A percentile compares a stretch with the other conserved stretches of the same genome.
Evolutionary conservation across 2,329 filamentous ascomycete genomes (phyloP).

Genomic region (Setomelanomma holmii): DNA sequence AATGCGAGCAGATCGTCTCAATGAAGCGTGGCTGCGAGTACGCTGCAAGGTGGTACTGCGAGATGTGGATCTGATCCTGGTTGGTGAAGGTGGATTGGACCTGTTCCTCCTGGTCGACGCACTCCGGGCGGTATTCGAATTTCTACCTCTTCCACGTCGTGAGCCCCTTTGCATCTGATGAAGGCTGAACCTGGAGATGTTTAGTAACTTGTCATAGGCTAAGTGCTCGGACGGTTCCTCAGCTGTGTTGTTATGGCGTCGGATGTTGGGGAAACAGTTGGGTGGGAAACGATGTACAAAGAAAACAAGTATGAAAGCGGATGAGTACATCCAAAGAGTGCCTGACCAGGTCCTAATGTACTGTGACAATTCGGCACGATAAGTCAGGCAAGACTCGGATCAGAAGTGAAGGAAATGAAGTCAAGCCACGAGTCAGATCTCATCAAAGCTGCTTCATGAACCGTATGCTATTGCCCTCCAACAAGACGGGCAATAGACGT

Average conservation of each 20-base stretch:
- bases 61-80: constrained; percentile 16
- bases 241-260: constrained; percentile 32
- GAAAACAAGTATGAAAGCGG: background rate
- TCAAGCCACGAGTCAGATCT: constrained; percentile 45
- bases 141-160: constrained; percentile 45
- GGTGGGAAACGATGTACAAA: constrained; percentile 18
- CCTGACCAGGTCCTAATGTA: background rate
- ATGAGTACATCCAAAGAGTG: background rate
- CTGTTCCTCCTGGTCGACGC: constrained; percentile 33
- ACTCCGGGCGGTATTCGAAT: constrained; percentile 36
- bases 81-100: constrained; percentile 25
- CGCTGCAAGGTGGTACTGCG: constrained; percentile 23
- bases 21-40: constrained; percentile 27
- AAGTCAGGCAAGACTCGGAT: constrained; percentile 1
- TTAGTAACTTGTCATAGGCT: constrained; percentile 36
- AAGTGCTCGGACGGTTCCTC: constrained; percentile 25
- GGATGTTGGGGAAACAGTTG: constrained; percentile 17
- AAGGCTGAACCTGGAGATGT: constrained; percentile 37
- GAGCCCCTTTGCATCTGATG: constrained; percentile 47
- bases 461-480: constrained; percentile 29
- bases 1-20: constrained; percentile 43
- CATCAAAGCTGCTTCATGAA: constrained; percentile 30
- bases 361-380: background rate
- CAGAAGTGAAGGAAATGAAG: constrained; percentile 39
- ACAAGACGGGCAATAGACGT: constrained; percentile 13